These are phyloP conservation scores for Coprinopsis strossmayeri DNA, from an alignment of 768 basidiomycete genomes.

Conservation along the genomic window DNA sequence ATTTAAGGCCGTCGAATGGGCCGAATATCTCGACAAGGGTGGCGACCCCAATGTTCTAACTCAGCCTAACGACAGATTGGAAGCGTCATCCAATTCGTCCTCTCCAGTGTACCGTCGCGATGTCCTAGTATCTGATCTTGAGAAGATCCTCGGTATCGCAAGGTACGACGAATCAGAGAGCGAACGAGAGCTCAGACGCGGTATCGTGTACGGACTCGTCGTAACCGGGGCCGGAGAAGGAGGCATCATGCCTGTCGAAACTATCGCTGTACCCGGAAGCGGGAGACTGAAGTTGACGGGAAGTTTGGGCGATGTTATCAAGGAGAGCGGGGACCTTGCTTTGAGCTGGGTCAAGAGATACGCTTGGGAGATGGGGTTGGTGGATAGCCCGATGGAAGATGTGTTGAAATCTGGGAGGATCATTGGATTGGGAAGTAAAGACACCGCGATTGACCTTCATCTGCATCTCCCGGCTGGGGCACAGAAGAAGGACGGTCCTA, in stretches of 20 bases:
- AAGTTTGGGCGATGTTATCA: slow-evolving; percentile 81
- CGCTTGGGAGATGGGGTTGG: slow-evolving; percentile 75
- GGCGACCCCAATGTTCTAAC: slow-evolving; percentile 15
- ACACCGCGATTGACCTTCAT: slow-evolving; percentile 65
- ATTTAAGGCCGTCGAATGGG: slow-evolving; percentile 89
- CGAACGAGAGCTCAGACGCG: slow-evolving; percentile 65
- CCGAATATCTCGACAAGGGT: slow-evolving; percentile 50
- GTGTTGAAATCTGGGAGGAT: slow-evolving; percentile 58
- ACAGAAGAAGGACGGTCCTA: slow-evolving; percentile 91
- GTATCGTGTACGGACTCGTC: slow-evolving; percentile 80
- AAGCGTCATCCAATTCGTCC: not conserved
- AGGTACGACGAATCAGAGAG: slow-evolving; percentile 67
- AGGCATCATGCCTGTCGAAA: slow-evolving; percentile 81
- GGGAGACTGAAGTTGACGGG: slow-evolving; percentile 78
- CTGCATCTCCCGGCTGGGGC: slow-evolving; percentile 86
- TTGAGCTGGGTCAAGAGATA: slow-evolving; percentile 90
- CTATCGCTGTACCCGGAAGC: slow-evolving; percentile 66
- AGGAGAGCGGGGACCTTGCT: slow-evolving; percentile 86
- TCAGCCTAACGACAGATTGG: slow-evolving; percentile 10
- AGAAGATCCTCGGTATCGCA: slow-evolving; percentile 75
- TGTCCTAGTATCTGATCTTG: slow-evolving; percentile 69
- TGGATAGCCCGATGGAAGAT: slow-evolving; percentile 60
- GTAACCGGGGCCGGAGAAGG: slow-evolving; percentile 88
- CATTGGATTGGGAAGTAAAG: slow-evolving; percentile 1
- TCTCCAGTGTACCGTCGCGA: slow-evolving; percentile 41